Evolutionary conservation across 2,329 filamentous ascomycete species (phyloP).

Genomic region (Claviceps citrina): DNA sequence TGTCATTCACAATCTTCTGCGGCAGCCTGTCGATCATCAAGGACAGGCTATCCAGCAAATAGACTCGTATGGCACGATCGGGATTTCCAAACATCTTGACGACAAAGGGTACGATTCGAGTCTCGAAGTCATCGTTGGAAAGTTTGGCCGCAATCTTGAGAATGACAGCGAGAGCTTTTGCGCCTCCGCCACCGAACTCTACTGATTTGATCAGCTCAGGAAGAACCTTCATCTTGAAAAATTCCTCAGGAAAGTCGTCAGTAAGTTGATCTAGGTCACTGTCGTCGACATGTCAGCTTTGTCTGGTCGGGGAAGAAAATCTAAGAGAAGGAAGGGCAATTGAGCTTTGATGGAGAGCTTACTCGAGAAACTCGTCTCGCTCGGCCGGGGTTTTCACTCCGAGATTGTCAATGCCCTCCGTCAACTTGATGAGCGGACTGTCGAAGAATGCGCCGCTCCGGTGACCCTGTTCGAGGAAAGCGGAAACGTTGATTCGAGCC

Average conservation of each 20-base stretch:
- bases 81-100: slow-evolving; percentile 80
- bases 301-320: too few species aligned
- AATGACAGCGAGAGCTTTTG: slow-evolving; percentile 75
- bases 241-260: slow-evolving; percentile 93
- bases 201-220: slow-evolving; percentile 95
- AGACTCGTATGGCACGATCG: slow-evolving; percentile 82
- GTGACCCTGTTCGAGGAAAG: slow-evolving; percentile 81
- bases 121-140: slow-evolving; percentile 76
- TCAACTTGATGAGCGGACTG: slow-evolving; percentile 78
- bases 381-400: slow-evolving; percentile 77
- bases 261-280: slow-evolving; percentile 69
- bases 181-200: slow-evolving; percentile 92
- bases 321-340: slow-evolving; percentile 16
- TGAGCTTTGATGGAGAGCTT: slow-evolving; percentile 2
- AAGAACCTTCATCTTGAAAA: slow-evolving; percentile 92
- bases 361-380: slow-evolving; percentile 69
- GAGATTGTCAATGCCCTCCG: slow-evolving; percentile 82
- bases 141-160: slow-evolving; percentile 85
- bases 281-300: slow-evolving; percentile 15
- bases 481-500: slow-evolving; percentile 63
- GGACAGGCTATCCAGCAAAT: slow-evolving; percentile 73
- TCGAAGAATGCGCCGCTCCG: slow-evolving; percentile 80
- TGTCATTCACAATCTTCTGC: slow-evolving; percentile 84
- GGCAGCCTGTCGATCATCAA: slow-evolving; percentile 81
- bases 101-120: slow-evolving; percentile 70